phyloP scores from a whole-genome alignment of 371 early-diverging fungal genomes.

The Mortierella sp. region DNA sequence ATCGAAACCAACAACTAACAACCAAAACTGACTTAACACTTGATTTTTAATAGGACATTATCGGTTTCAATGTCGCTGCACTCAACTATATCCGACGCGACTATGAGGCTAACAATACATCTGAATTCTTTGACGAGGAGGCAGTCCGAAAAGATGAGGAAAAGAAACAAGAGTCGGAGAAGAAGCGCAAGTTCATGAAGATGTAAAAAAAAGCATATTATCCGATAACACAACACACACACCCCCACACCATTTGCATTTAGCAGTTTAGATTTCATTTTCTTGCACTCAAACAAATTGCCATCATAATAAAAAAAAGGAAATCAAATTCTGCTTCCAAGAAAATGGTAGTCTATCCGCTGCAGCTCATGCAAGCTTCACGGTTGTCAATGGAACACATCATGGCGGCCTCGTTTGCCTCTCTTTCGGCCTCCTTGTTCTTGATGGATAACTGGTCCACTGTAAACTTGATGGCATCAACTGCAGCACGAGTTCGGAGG shows the following conservation, averaged over 20 bases:
- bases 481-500: slow-evolving; percentile 97
- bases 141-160: slow-evolving; percentile 58
- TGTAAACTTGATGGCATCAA: slow-evolving; percentile 97
- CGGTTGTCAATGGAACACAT: slow-evolving; percentile 91
- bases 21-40: too few species aligned
- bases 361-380: slow-evolving; percentile 94
- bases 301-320: slow-evolving; percentile 1
- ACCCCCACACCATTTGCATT: slow-evolving; percentile 7
- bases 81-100: slow-evolving; percentile 78
- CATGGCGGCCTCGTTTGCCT: slow-evolving; percentile 69
- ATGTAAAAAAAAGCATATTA: slow-evolving; percentile 28
- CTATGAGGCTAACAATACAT: slow-evolving; percentile 77
- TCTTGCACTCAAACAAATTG: background rate
- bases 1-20: background rate
- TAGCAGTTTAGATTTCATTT: background rate
- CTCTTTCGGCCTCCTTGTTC: slow-evolving; percentile 59
- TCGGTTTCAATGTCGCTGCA: slow-evolving; percentile 86
- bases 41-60: slow-evolving; percentile 60
- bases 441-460: slow-evolving; percentile 76
- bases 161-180: slow-evolving; percentile 65
- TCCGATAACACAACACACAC: background rate
- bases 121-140: slow-evolving; percentile 81
- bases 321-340: background rate
- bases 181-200: slow-evolving; percentile 83
- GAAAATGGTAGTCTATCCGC: slow-evolving; percentile 67